phyloP scores from a whole-genome alignment of 208 protist species.

The Crithidia brevicula region DNA sequence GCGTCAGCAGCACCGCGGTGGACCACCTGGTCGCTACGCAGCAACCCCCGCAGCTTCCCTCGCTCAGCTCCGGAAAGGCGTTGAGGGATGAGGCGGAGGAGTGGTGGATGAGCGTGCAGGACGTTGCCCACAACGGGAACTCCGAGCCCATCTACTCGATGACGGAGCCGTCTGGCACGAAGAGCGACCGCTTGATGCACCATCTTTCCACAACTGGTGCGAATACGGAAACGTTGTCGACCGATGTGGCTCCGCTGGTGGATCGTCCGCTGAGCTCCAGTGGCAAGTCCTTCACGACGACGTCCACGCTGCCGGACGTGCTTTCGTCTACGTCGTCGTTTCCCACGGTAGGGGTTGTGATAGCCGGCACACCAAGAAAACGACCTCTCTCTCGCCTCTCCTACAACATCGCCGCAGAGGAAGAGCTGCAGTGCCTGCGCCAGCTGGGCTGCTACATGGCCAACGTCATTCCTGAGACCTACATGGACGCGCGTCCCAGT shows the following conservation, averaged over 20 bases:
- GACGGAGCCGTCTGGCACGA: not conserved
- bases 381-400: conserved; percentile 3
- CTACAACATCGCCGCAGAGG: conserved; percentile 22
- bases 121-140: not conserved
- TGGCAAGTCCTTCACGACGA: not conserved
- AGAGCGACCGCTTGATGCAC: not conserved
- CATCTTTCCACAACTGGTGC: not conserved
- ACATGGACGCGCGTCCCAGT: conserved; percentile 55
- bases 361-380: not conserved
- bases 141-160: conserved; percentile 4
- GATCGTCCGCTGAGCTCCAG: conserved; percentile 6
- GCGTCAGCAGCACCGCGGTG: not conserved
- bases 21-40: not conserved
- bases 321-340: conserved; percentile 3
- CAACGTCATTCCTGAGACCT: conserved; percentile 58
- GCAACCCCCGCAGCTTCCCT: not conserved
- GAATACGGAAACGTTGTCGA: not conserved
- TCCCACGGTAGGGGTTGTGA: not conserved
- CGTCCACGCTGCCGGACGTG: not conserved
- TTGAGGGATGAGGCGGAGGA: not conserved
- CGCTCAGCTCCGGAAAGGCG: not conserved
- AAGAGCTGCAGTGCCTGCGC: conserved; percentile 18
- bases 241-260: conserved; percentile 3
- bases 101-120: conserved; percentile 11
- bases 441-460: conserved; percentile 42